Percentiles rank a stretch among this genome's conserved stretches.
phyloP scores from a whole-genome alignment of 306 rosid species.

The Quillaja saponaria region DNA sequence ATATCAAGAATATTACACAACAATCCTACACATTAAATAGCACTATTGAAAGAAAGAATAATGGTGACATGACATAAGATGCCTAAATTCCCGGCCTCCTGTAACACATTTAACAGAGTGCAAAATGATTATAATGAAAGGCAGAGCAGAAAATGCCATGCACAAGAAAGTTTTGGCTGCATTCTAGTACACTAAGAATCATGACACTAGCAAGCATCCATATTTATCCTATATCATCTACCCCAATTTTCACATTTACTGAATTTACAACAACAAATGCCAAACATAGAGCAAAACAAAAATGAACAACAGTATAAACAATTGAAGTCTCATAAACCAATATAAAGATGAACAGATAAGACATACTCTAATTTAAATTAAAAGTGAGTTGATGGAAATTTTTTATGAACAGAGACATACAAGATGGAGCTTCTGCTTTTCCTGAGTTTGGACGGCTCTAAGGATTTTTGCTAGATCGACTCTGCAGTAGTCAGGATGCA shows the following conservation, averaged over 20 bases:
- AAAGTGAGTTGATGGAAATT: not conserved
- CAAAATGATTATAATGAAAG: not conserved
- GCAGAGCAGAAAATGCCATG: not conserved
- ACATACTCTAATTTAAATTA: conserved; percentile 7
- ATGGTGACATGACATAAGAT: too few species aligned
- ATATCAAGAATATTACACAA: not conserved
- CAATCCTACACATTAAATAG: not conserved
- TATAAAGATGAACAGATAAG: not conserved
- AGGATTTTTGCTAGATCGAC: conserved; percentile 80
- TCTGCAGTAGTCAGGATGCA: conserved; percentile 53
- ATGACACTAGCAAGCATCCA: not conserved
- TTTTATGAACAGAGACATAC: conserved; percentile 40
- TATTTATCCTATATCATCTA: too few species aligned
- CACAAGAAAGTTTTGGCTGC: conserved; percentile 9
- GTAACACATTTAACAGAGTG: conserved; percentile 3
- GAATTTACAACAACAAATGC: not conserved
- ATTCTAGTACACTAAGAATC: not conserved
- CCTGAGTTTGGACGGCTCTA: conserved; percentile 84
- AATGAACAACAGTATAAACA: conserved; percentile 1
- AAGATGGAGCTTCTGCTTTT: conserved; percentile 75
- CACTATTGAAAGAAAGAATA: not conserved
- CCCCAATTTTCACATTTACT: too few species aligned
- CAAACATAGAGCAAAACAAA: not conserved
- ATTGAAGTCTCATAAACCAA: too few species aligned
- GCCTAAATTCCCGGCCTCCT: not conserved